Evolutionary conservation across 2,329 filamentous ascomycete species (phyloP), one percentile per base, ranked within the genome.

Genomic region (Lachnellula arida): DNA sequence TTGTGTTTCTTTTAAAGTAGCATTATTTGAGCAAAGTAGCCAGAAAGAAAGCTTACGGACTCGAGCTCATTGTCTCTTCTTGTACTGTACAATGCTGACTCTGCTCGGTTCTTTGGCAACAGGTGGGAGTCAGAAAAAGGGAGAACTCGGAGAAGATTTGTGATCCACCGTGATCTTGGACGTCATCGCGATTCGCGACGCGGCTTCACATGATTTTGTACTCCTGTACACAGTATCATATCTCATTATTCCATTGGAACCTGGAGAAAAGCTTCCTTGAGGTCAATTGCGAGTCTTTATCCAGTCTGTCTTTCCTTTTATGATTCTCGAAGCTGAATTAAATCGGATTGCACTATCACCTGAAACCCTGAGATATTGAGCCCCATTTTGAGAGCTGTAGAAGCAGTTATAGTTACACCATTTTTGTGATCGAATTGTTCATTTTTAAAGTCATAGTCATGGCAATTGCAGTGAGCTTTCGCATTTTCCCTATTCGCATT

Each of bases 391-490:
- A 28, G 28, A 28, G 28, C 28, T 28, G 1, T 28, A 28, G 35
- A 39, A 17, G 37, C 5, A 44, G 19, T 44, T 44, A 17, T 44
- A 17, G 1, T 44, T 11, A 5, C 44, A 46, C 19, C 25, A 46
- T 14, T 22, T 46, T 6, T 11, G 23, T 28, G 19, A 14, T 46
- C 11, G 4, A 46, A 22, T 17, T 44, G 42, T 5, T 19, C 5
- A 25, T 28, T 22, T 37, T 46, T 28, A 28, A 46, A 51, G 22
- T n/a, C 35, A 42, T 46, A 47, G 22, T 28, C 15, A 71, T 71
- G 69, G 62, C 64, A 22, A 65, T 69, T 49, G 66, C 65, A 60
- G 67, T 72, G 64, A 44, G 63, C 35, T 46, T 53, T 15, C 37
- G 32, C 1, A 6, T 3, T 37, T 12, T 15, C 42, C 47, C 22